These are phyloP conservation scores for Aulographum hederae DNA, from an alignment of 2,329 filamentous ascomycete species.

Conservation along the genomic window DNA sequence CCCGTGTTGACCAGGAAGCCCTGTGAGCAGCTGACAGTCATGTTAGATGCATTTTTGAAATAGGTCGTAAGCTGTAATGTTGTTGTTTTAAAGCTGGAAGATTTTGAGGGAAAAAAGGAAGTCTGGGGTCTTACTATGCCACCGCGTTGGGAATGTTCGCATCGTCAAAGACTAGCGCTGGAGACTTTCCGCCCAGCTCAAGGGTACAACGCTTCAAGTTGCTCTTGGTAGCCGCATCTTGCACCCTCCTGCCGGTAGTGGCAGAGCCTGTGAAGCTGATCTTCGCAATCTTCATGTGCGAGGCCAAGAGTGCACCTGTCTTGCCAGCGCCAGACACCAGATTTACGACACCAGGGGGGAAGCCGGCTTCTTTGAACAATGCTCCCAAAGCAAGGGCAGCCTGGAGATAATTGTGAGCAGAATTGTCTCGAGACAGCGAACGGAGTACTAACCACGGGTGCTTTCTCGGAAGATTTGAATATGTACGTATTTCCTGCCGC, in stretches of 20 bases:
- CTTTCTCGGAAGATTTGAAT: conserved; percentile 14
- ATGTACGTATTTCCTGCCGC: conserved; percentile 16
- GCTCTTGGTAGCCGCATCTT: conserved; percentile 19
- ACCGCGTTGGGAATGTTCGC: conserved; percentile 28
- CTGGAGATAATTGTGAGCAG: neutral
- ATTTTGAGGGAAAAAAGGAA: too few relatives aligned
- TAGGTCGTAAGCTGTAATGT: too few relatives aligned
- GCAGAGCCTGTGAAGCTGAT: conserved; percentile 22
- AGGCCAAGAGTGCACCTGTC: conserved; percentile 15
- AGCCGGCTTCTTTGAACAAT: conserved; percentile 16
- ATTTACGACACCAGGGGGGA: conserved; percentile 23
- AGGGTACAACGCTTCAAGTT: conserved; percentile 28
- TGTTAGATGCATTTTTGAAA: too few relatives aligned
- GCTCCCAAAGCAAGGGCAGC: conserved; percentile 11
- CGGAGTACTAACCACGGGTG: conserved; percentile 6
- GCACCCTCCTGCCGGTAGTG: conserved; percentile 18
- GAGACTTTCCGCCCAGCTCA: conserved; percentile 28
- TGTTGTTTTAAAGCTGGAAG: too few relatives aligned
- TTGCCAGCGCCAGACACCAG: conserved; percentile 13
- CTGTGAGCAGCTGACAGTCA: neutral
- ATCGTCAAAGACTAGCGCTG: conserved; percentile 27
- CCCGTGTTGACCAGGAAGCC: conserved; percentile 3
- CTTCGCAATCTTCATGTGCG: conserved; percentile 23
- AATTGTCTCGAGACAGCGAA: neutral
- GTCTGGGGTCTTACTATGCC: conserved; percentile 1